These are phyloP conservation scores for Leccinum disarticulatum DNA, from an alignment of 768 basidiomycete species.

Conservation along the genomic window DNA sequence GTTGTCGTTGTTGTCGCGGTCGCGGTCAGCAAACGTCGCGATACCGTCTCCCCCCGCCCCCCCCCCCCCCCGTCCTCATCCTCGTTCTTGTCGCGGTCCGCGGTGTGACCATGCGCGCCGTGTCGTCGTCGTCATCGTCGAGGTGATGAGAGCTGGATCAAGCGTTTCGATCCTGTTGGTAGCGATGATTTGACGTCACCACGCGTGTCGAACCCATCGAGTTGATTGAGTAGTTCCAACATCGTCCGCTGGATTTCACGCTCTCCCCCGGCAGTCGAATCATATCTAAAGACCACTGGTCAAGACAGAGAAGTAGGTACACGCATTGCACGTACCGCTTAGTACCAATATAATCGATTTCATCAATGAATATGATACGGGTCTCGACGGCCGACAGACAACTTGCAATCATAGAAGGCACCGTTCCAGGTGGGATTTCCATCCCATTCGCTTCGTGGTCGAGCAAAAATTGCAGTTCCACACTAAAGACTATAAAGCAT, in stretches of 20 bases:
- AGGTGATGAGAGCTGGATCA: constrained; percentile 96
- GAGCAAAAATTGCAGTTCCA: constrained; percentile 69
- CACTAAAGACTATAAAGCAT: constrained; percentile 59
- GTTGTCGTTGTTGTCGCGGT: too few species aligned
- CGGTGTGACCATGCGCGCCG: too few species aligned
- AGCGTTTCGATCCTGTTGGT: constrained; percentile 97
- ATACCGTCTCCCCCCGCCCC: too few species aligned
- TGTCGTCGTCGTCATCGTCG: too few species aligned
- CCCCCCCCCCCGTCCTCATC: too few species aligned
- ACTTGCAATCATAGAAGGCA: constrained; percentile 65
- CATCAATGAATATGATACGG: constrained; percentile 97
- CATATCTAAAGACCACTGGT: constrained; percentile 60
- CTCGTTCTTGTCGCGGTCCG: too few species aligned
- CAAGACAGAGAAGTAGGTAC: constrained; percentile 4
- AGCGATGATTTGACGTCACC: constrained; percentile 99
- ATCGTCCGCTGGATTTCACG: constrained; percentile 99
- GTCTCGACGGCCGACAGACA: constrained; percentile 71
- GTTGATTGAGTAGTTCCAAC: constrained; percentile 96
- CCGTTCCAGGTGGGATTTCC: constrained; percentile 51
- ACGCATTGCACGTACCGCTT: constrained; percentile 68
- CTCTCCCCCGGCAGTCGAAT: constrained; percentile 97
- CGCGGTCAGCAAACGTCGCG: too few species aligned
- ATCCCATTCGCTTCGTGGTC: constrained; percentile 58
- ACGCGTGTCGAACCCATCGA: constrained; percentile 98
- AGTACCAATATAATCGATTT: constrained; percentile 97